phyloP scores from a whole-genome alignment of 768 basidiomycete genomes.

The Tulasnella sp. region DNA sequence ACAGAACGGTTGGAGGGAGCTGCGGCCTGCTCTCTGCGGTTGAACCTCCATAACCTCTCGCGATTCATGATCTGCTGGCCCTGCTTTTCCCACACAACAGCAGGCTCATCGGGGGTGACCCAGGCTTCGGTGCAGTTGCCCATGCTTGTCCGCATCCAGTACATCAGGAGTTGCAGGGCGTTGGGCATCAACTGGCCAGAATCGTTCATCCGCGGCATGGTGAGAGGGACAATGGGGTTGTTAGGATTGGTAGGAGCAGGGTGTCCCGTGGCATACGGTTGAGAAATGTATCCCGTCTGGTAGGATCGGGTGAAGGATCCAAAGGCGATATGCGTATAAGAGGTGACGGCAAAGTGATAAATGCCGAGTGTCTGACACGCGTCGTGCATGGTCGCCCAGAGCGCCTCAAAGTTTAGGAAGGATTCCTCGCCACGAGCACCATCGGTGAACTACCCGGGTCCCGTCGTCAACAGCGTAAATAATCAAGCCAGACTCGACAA shows the following conservation, averaged over 20 bases:
- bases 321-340: neutral
- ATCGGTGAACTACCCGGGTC: conserved; percentile 4
- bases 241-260: neutral
- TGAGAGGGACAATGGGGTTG: neutral
- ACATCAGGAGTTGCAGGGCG: conserved; percentile 4
- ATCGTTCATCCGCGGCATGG: neutral
- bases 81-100: neutral
- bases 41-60: conserved; percentile 2
- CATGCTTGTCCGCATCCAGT: conserved; percentile 13
- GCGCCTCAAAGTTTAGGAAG: neutral
- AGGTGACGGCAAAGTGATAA: conserved; percentile 1
- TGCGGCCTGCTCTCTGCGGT: too few relatives aligned
- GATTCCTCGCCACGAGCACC: conserved; percentile 4
- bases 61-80: neutral
- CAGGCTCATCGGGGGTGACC: neutral
- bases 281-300: conserved; percentile 5
- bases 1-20: too few relatives aligned
- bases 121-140: conserved; percentile 2
- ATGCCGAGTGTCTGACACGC: neutral
- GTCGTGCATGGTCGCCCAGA: conserved; percentile 4
- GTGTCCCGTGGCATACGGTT: neutral
- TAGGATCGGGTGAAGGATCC: conserved; percentile 1
- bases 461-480: neutral
- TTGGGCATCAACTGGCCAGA: neutral
- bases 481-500: neutral